These are phyloP conservation scores for Penicillium sp. DNA, from an alignment of 2,329 filamentous ascomycete genomes.

Conservation along the genomic window DNA sequence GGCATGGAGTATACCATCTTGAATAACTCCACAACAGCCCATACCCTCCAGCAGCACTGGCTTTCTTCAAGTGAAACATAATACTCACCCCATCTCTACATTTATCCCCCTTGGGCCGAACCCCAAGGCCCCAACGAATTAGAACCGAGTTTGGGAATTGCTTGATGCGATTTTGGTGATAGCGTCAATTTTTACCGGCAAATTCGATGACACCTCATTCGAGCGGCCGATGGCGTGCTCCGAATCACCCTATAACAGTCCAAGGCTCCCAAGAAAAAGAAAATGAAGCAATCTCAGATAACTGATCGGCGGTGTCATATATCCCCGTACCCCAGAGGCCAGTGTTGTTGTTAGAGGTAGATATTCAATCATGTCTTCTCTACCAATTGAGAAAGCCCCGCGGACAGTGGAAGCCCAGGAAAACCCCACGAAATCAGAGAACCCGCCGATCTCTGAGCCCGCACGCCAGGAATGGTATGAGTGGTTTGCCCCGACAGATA, in stretches of 20 bases:
- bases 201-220: not conserved
- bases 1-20: not conserved
- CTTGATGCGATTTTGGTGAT: slow-evolving; percentile 1
- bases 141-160: not conserved
- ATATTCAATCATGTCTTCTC: not conserved
- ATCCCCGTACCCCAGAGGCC: not conserved
- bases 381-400: slow-evolving; percentile 6
- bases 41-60: not conserved
- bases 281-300: not conserved
- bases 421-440: not conserved
- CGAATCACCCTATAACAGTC: not conserved
- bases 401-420: not conserved
- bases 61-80: not conserved
- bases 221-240: slow-evolving; percentile 5
- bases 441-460: not conserved
- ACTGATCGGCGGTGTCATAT: not conserved
- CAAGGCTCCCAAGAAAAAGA: not conserved
- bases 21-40: not conserved
- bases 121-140: not conserved
- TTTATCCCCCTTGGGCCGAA: not conserved
- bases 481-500: slow-evolving; percentile 21
- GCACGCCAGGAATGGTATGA: slow-evolving; percentile 20
- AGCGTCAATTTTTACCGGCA: not conserved
- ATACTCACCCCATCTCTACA: not conserved
- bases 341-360: not conserved